A percentile compares a stretch with the other conserved stretches of the same genome.
Evolutionary conservation across 345 rosid species (phyloP).

Genomic region (Arabis alpina): DNA sequence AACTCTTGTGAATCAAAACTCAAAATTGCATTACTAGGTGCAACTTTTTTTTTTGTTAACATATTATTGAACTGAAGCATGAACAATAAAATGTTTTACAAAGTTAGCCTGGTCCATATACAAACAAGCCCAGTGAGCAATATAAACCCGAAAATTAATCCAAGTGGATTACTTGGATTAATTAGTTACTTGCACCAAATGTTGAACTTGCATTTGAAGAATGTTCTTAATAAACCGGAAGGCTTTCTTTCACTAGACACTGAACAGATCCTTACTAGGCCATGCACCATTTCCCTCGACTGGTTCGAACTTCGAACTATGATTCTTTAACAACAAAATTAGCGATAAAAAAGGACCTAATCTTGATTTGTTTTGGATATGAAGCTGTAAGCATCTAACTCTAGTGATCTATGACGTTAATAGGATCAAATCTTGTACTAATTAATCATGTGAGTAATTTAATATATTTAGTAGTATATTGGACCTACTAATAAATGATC

Average conservation of each 20-base stretch:
- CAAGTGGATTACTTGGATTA: no score
- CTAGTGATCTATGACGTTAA: neutral
- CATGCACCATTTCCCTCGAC: conserved; percentile 22
- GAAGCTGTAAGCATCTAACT: neutral
- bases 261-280: neutral
- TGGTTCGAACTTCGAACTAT: neutral
- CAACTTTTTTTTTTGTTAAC: no score
- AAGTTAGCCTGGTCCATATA: no score
- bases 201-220: no score
- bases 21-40: neutral
- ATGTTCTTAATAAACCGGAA: no score
- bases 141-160: no score
- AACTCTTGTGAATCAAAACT: neutral
- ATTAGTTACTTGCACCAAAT: no score
- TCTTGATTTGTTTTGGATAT: neutral
- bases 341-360: neutral
- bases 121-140: no score
- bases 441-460: neutral
- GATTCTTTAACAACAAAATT: neutral
- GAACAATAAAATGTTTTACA: no score
- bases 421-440: neutral
- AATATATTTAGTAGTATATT: conserved; percentile 10
- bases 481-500: conserved; percentile 30
- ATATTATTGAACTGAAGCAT: no score
- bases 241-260: no score